These are phyloP conservation scores for Pichiaceae sp. DNA, from an alignment of 1,139 yeast genomes.

Conservation along the genomic window DNA sequence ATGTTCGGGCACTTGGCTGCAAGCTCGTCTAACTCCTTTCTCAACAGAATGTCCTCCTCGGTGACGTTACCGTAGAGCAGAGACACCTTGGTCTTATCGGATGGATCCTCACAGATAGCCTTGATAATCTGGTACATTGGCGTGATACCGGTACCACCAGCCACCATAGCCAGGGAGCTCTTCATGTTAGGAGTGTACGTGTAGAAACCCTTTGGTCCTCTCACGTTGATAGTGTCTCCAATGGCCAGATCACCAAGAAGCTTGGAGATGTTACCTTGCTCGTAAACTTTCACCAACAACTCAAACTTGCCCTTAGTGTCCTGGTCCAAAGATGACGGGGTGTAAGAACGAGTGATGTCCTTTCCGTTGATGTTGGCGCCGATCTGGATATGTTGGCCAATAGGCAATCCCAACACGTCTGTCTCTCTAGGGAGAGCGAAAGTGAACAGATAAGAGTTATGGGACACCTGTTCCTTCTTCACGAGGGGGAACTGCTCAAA, in stretches of 20 bases:
- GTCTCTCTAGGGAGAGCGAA: conserved; percentile 74
- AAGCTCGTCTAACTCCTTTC: conserved; percentile 66
- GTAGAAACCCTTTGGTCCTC: conserved; percentile 95
- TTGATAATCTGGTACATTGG: conserved; percentile 85
- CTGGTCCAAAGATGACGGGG: conserved; percentile 85
- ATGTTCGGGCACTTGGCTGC: conserved; percentile 57
- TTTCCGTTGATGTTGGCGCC: conserved; percentile 71
- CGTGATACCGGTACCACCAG: conserved; percentile 96
- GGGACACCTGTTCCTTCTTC: conserved; percentile 69
- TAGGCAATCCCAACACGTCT: conserved; percentile 81
- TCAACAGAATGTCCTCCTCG: conserved; percentile 70
- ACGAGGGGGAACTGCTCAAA: conserved; percentile 80
- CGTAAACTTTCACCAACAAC: conserved; percentile 85
- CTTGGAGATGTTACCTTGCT: conserved; percentile 81
- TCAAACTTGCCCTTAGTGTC: conserved; percentile 80
- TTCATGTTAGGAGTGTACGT: conserved; percentile 78
- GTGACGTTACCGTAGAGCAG: conserved; percentile 75
- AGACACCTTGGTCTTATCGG: conserved; percentile 77
- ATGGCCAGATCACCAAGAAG: conserved; percentile 59
- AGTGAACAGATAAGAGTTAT: conserved; percentile 78
- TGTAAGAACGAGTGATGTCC: conserved; percentile 84
- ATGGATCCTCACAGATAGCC: conserved; percentile 61
- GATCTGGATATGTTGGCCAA: conserved; percentile 87
- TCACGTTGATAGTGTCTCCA: conserved; percentile 64
- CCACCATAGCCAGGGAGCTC: conserved; percentile 73